Conservation (phyloP, 2,329 filamentous ascomycete species). For the Epichloe scottii region DNA sequence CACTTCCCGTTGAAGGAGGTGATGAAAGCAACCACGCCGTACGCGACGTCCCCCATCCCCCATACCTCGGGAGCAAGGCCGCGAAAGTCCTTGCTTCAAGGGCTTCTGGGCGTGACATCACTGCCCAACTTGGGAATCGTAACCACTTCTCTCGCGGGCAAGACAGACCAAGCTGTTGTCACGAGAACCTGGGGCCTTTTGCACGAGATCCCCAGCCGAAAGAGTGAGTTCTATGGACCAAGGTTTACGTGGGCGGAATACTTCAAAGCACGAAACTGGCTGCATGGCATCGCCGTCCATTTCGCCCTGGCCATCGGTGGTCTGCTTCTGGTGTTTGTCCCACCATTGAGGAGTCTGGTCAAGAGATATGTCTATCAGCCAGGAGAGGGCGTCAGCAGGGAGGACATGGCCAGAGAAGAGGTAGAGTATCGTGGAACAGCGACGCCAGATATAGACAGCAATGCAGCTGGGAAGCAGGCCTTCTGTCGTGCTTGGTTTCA, state of each 20-base stretch:
- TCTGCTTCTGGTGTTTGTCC: constrained; percentile 30
- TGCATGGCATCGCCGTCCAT: constrained; percentile 38
- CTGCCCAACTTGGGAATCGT: constrained; percentile 42
- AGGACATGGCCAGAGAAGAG: constrained; percentile 43
- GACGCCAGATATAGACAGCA: constrained; percentile 39
- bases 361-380: constrained; percentile 36
- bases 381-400: constrained; percentile 39
- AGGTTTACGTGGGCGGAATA: constrained; percentile 48
- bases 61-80: constrained; percentile 23
- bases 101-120: constrained; percentile 35
- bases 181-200: constrained; percentile 52
- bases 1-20: constrained; percentile 37
- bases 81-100: constrained; percentile 25
- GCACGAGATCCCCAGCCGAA: constrained; percentile 29
- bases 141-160: constrained; percentile 37
- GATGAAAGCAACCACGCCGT: constrained; percentile 33
- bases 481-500: constrained; percentile 41
- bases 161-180: constrained; percentile 41
- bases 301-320: constrained; percentile 31
- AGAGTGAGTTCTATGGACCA: constrained; percentile 42
- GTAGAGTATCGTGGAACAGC: constrained; percentile 54
- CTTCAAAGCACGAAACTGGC: constrained; percentile 34
- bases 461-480: constrained; percentile 32
- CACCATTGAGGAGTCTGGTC: constrained; percentile 33
- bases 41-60: constrained; percentile 43